Base-by-base conservation (phyloP, 352 stramenopile genomes). In the Phytophthora crassamura region DNA sequence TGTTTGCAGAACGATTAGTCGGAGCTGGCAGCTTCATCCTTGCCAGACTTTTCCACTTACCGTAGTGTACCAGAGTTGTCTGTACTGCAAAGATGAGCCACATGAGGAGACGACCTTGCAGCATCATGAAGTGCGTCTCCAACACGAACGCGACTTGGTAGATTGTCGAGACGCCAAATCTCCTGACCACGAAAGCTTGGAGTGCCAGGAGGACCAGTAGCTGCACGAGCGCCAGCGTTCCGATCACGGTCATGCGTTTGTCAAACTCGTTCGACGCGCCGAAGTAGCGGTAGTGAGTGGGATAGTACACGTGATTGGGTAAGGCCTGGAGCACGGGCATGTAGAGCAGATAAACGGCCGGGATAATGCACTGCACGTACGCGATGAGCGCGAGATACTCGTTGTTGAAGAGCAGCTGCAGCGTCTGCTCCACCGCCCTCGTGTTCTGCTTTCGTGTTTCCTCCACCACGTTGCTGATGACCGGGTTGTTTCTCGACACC, bases 131-230 rank as follows among this genome's bases (percentile, higher is more conserved):
- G 6, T 82, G 72, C 1, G 50, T 73, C 40, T 88, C 72, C n/a
- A 84, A 47, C 34, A 88, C 78, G 40, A 88, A 88, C n/a, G 61
- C 74, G 9, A 86, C 51, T n/a, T 82, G 74, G n/a, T 77, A 75
- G n/a, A 87, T 55, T 1, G 67, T 56, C 15, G 69, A 58, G 5
- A 78, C 32, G 8, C 60, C 55, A 22, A 78, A 78, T 4, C 56
- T 48, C 11, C 56, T 65, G 3, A 59, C 47, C 15, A 78, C 55
- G 20, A 75, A 64, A 3, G 67, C n/a, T 55, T 74, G 60, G 20
- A 78, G 35, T 7, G 5, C 41, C 2, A 72, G 7, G 7, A 74
- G 36, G 3, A 78, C 22, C 0, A 52, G 2, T 8, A 78, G 15
- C 52, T 75, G 56, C 9, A 78, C 25, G 0, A 40, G 16, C 7